Evolutionary conservation across 2,329 filamentous ascomycete genomes (phyloP).

Genomic region (Tricladium varicosporioides): DNA sequence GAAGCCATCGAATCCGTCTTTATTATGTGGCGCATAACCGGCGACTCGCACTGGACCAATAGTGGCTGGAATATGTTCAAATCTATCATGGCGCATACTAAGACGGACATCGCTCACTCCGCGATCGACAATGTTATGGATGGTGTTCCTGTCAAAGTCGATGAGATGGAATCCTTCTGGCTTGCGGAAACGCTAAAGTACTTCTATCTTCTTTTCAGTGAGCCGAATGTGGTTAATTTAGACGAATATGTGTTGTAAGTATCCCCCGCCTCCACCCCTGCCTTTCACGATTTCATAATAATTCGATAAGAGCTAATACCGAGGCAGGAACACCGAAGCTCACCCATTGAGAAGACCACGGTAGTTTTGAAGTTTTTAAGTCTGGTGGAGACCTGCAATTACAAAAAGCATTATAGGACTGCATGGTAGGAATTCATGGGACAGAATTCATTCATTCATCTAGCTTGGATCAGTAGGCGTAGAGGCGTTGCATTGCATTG

Average conservation of each 20-base stretch:
- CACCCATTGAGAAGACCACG: constrained; percentile 21
- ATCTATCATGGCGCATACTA: constrained; percentile 42
- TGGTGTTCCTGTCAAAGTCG: constrained; percentile 34
- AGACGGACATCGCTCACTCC: constrained; percentile 42
- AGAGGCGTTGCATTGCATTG: no score
- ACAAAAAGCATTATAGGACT: no score
- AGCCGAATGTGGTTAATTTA: constrained; percentile 53
- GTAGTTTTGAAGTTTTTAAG: no score
- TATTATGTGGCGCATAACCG: constrained; percentile 47
- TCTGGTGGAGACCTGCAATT: no score
- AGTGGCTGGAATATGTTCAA: constrained; percentile 49
- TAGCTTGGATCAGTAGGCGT: no score
- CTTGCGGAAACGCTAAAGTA: constrained; percentile 69
- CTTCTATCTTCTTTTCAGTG: constrained; percentile 49
- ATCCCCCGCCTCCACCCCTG: background rate
- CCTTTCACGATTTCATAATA: background rate
- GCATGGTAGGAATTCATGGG: no score
- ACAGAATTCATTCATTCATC: no score
- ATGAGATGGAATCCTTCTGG: constrained; percentile 60
- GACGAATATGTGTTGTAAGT: constrained; percentile 56
- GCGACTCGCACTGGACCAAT: constrained; percentile 37
- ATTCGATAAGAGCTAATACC: no score
- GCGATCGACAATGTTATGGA: constrained; percentile 41
- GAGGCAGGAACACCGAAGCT: constrained; percentile 28
- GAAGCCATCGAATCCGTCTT: constrained; percentile 69